Base-by-base conservation (phyloP, 2,329 filamentous ascomycete genomes). In the Coniosporium uncinatum region DNA sequence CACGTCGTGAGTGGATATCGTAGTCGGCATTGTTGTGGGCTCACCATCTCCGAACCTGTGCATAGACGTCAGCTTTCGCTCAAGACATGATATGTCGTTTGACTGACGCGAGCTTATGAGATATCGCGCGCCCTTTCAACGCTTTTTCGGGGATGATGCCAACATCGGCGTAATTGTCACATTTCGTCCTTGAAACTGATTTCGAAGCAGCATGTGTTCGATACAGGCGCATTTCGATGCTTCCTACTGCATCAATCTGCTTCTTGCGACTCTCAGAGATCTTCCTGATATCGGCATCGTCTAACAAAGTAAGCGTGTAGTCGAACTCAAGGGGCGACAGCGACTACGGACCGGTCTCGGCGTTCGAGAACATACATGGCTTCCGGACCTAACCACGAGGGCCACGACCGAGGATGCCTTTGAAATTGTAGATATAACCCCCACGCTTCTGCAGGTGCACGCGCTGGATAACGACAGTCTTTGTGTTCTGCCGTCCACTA, bases 81-180 rank as follows among this genome's bases (percentile, higher is more conserved):
- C n/a, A n/a, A n/a, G n/a, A n/a, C n/a, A n/a, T n/a, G n/a, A n/a
- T n/a, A n/a, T n/a, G n/a, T n/a, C n/a, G n/a, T n/a, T n/a, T n/a
- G n/a, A n/a, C n/a, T n/a, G n/a, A n/a, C n/a, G n/a, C n/a, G n/a
- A n/a, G n/a, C n/a, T n/a, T n/a, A n/a, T n/a, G n/a, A n/a, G 52
- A 49, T n/a, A 56, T 17, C 3, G 48, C 46, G 40, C 37, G 36
- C 2, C 49, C 49, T 35, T 55, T 52, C 21, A 56, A 35, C 3
- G 47, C 40, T 33, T 56, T 53, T 34, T 54, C 50, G 3, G 49
- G 46, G n/a, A 53, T 33, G 5, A 36, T 40, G 14, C 46, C 43
- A 2, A 43, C 21, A 29, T 39, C 34, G 14, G 11, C 16, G 31
- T 14, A 36, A 41, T 19, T 6, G 21, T 5, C 16, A 5, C 33